These are phyloP conservation scores for Rhizophagus prolifer DNA, from an alignment of 192 early-diverging fungal species.

Conservation along the genomic window DNA sequence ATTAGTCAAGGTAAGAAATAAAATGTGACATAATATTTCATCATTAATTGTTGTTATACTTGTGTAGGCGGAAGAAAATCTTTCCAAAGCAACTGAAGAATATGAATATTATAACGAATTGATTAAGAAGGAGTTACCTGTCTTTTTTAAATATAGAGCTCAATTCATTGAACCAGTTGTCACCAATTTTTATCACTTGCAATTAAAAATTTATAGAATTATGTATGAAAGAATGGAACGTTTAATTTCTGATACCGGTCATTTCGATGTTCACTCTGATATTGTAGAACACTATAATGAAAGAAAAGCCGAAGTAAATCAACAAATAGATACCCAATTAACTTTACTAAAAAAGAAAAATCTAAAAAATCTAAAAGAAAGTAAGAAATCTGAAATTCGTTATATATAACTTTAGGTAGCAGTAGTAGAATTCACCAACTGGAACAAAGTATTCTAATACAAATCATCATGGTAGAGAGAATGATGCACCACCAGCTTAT, in stretches of 20 bases:
- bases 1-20: slow-evolving; percentile 55
- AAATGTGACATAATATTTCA: no score
- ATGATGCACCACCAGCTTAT: slow-evolving; percentile 17
- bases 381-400: not conserved
- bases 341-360: not conserved
- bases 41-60: no score
- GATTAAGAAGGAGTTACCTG: slow-evolving; percentile 77
- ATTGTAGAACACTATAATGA: slow-evolving; percentile 44
- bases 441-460: not conserved
- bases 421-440: not conserved
- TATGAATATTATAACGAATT: slow-evolving; percentile 83
- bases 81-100: slow-evolving; percentile 80
- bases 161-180: slow-evolving; percentile 89
- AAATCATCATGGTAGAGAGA: not conserved
- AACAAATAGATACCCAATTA: slow-evolving; percentile 32
- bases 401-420: no score
- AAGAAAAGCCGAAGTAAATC: slow-evolving; percentile 35
- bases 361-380: not conserved
- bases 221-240: slow-evolving; percentile 62
- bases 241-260: slow-evolving; percentile 44
- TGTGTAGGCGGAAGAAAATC: slow-evolving; percentile 58
- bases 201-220: slow-evolving; percentile 73
- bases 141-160: slow-evolving; percentile 70
- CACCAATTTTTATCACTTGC: slow-evolving; percentile 79
- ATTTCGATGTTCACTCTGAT: slow-evolving; percentile 55